Evolutionary conservation across 352 stramenopile genomes (phyloP).

Genomic region (Detonula confervacea): DNA sequence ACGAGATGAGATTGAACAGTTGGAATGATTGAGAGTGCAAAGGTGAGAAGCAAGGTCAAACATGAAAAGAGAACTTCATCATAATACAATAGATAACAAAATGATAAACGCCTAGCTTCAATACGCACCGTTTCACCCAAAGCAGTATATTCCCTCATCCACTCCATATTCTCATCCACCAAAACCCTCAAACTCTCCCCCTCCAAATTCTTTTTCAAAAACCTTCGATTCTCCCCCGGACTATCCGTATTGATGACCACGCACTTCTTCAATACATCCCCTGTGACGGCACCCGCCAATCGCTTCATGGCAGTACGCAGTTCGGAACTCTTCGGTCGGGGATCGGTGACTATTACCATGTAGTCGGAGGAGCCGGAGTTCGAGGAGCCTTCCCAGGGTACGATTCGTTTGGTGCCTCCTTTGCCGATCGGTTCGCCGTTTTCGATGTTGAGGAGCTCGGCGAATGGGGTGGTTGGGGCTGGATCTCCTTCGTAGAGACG

Average conservation of each 20-base stretch:
- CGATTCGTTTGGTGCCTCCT: conserved; percentile 50
- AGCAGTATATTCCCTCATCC: conserved; percentile 83
- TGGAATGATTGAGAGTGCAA: too few species aligned
- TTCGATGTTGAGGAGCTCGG: conserved; percentile 64
- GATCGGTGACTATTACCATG: conserved; percentile 74
- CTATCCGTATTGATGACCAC: conserved; percentile 81
- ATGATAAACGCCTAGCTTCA: too few species aligned
- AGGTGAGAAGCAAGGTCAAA: too few species aligned
- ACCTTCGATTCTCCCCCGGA: conserved; percentile 74
- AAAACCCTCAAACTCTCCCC: conserved; percentile 49
- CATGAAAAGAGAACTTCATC: too few species aligned
- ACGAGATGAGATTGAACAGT: too few species aligned
- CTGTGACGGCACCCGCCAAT: conserved; percentile 40
- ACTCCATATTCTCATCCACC: conserved; percentile 77
- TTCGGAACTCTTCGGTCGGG: conserved; percentile 68
- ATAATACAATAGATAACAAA: conserved; percentile 13
- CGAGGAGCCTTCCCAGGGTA: conserved; percentile 62
- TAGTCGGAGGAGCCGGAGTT: conserved; percentile 52
- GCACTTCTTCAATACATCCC: conserved; percentile 56
- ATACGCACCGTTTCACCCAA: conserved; percentile 72
- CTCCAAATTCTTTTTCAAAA: conserved; percentile 74
- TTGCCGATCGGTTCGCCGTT: conserved; percentile 66
- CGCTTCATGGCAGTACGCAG: conserved; percentile 61
- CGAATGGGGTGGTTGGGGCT: conserved; percentile 67
- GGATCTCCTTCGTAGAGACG: conserved; percentile 81